Evolutionary conservation across 495 filamentous ascomycete species (phyloP).

Genomic region (Trichoderma gamsii): DNA sequence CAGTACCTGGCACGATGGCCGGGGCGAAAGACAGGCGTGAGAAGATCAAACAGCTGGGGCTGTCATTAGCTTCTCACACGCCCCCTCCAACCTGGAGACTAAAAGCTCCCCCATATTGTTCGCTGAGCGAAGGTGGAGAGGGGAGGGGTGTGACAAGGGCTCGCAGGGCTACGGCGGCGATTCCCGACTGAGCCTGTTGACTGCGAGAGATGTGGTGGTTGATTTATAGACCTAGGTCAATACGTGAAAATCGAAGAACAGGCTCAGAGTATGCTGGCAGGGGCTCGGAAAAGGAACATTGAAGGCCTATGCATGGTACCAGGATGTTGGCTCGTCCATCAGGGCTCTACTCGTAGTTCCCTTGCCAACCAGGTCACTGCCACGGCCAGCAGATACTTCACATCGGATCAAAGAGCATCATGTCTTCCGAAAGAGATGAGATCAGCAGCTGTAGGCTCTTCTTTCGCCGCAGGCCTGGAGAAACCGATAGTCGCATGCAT

Average conservation of each 20-base stretch:
- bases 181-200: background rate
- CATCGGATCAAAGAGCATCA: background rate
- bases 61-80: background rate
- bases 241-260: background rate
- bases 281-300: background rate
- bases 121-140: background rate
- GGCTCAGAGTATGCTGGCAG: background rate
- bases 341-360: background rate
- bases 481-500: background rate
- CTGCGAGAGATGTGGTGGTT: background rate
- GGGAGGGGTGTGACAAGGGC: background rate
- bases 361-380: background rate
- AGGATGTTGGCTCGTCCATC: conserved; percentile 1
- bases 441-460: background rate
- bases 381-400: background rate
- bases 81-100: background rate
- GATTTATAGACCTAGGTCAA: background rate
- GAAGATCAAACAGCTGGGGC: background rate
- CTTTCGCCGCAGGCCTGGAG: background rate
- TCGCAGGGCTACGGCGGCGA: background rate
- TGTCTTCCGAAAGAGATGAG: background rate
- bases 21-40: background rate
- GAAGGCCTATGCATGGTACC: background rate
- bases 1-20: background rate
- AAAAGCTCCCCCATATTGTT: background rate